Base-by-base conservation (phyloP, 2,329 filamentous ascomycete species). In the Nothopassalora personata region DNA sequence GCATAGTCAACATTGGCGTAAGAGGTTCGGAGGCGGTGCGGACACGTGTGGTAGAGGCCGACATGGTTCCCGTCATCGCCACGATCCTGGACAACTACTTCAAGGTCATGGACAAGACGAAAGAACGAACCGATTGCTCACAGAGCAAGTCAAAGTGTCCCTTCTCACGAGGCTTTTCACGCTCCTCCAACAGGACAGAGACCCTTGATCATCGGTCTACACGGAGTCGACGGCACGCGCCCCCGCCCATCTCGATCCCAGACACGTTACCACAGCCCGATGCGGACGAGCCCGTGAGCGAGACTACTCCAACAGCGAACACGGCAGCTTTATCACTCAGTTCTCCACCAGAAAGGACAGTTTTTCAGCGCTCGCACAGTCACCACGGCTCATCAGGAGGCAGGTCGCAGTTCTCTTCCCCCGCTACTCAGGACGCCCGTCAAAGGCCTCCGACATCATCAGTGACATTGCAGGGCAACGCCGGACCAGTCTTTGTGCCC, bases 1-100 rank as follows among this genome's bases (percentile, higher is more conserved):
- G 94, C 75, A 92, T 97, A 65, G 94, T 99, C 73, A 99, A 99
- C 75, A 97, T 99, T 72, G 94, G 94, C 58, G 93, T 99, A 60
- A 86, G 94, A 67, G 94, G 94, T 60, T 97, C 94, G 11, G 94
- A 99, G 78, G 87, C 85, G 66, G 94, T 99, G 60, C 86, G 94
- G 67, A 97, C 94, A 59, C 84, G 94, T 66, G 93, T 99, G 2
- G 94, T 99, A 54, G 94, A 99, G 77, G 94, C 94, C 63, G 94
- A 99, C 75, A 97, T 99, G 90, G 94, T 99, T 4, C 94, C 94
- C 1, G 94, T 99, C 69, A 97, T 99, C 69, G 94, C 94, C 57
- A 97, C 94, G 51, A 96, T 99, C 56, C 85, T 99, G 61, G 91
- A 97, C 77, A 97, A 97, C 76, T 99, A 99, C 77, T 93, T 97